Percentiles rank a stretch among this genome's conserved stretches.
phyloP scores from a whole-genome alignment of 2,329 filamentous ascomycete species.

The Hypoxylon sp. region DNA sequence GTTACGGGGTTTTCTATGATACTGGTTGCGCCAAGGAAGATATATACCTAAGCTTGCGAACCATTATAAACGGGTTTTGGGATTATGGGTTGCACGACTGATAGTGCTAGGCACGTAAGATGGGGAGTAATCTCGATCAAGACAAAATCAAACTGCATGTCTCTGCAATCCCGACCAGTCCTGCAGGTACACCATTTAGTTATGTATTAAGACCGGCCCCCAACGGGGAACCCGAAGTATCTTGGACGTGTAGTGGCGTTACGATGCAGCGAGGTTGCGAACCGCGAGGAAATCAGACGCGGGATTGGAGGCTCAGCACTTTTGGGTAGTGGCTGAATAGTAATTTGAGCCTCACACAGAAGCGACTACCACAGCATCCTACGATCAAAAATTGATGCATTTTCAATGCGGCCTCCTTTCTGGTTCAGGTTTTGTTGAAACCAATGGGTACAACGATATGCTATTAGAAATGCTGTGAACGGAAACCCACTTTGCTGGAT shows the following conservation, averaged over 20 bases:
- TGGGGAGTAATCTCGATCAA: conserved; percentile 32
- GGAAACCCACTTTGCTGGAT: not conserved
- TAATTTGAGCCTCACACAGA: conserved; percentile 31
- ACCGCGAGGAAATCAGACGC: conserved; percentile 9
- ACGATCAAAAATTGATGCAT: conserved; percentile 4
- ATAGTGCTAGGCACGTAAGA: conserved; percentile 32
- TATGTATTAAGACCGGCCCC: conserved; percentile 31
- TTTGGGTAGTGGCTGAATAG: conserved; percentile 7
- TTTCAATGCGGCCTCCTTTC: conserved; percentile 11
- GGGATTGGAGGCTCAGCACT: not conserved
- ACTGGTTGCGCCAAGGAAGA: not conserved
- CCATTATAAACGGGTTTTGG: conserved; percentile 13
- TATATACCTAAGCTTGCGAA: conserved; percentile 12
- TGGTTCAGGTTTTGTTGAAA: not conserved
- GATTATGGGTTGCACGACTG: conserved; percentile 33
- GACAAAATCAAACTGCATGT: conserved; percentile 35
- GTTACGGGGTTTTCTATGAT: not conserved
- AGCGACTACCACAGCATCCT: conserved; percentile 20
- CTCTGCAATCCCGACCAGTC: conserved; percentile 23
- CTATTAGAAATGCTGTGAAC: not conserved
- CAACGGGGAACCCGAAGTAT: conserved; percentile 23
- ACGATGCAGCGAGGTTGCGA: conserved; percentile 6
- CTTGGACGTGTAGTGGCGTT: not conserved
- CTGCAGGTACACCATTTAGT: conserved; percentile 31
- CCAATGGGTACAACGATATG: not conserved